Evolutionary conservation across 2,329 filamentous ascomycete species (phyloP).

Genomic region (Ophiostoma sp.): DNA sequence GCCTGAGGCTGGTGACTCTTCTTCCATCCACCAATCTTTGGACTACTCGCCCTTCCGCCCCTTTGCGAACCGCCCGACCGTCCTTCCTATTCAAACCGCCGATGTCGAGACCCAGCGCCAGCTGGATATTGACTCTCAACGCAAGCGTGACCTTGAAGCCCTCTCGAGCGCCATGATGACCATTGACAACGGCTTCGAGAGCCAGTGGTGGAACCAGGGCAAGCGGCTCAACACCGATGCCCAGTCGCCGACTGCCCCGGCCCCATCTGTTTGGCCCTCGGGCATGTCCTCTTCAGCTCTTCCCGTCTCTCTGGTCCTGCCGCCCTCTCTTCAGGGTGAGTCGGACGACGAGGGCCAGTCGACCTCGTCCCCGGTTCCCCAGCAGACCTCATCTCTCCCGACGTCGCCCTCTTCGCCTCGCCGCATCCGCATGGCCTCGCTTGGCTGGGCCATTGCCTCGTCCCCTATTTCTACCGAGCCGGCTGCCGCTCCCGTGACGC

Average conservation of each 20-base stretch:
- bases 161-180: conserved; percentile 57
- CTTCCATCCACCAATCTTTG: conserved; percentile 28
- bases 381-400: conserved; percentile 12
- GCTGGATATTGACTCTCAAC: conserved; percentile 44
- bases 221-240: conserved; percentile 34
- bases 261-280: background rate
- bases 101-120: conserved; percentile 25
- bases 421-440: conserved; percentile 29
- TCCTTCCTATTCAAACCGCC: conserved; percentile 23
- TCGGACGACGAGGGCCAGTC: conserved; percentile 15
- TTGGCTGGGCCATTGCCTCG: conserved; percentile 36
- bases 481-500: conserved; percentile 32
- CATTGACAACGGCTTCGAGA: conserved; percentile 59
- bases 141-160: conserved; percentile 46
- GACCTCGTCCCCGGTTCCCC: background rate
- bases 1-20: conserved; percentile 2
- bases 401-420: conserved; percentile 11
- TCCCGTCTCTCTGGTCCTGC: background rate
- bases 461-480: background rate
- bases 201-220: conserved; percentile 59
- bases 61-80: conserved; percentile 23
- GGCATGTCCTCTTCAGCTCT: conserved; percentile 20
- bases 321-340: background rate
- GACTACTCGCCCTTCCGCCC: background rate
- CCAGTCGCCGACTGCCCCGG: background rate